phyloP scores from a whole-genome alignment of 2,329 filamentous ascomycete species.

The Madurella fahalii region DNA sequence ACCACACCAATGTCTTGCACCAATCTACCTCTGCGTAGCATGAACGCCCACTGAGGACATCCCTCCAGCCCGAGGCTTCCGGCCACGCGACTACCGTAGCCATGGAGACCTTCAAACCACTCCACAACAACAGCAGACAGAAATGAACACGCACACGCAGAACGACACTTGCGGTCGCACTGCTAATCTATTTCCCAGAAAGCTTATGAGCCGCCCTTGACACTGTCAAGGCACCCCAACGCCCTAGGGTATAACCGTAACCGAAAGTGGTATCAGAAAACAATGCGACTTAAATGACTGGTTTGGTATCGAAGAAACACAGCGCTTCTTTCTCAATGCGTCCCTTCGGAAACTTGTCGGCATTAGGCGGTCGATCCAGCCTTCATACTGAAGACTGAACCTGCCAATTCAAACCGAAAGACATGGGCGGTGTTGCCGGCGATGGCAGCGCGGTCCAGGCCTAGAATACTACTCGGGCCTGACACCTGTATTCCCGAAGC shows the following conservation, averaged over 20 bases:
- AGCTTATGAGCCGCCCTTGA: slow-evolving; percentile 8
- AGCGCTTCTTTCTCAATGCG: neutral
- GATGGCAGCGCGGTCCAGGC: neutral
- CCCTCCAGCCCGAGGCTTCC: neutral
- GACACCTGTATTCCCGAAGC: slow-evolving; percentile 39
- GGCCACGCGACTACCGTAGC: slow-evolving; percentile 1
- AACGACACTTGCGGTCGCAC: neutral
- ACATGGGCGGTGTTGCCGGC: too few species aligned
- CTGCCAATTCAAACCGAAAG: neutral
- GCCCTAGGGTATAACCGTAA: neutral
- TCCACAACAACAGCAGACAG: neutral
- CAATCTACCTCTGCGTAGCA: slow-evolving; percentile 5
- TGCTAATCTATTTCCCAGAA: neutral
- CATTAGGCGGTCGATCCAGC: neutral
- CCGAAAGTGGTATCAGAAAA: neutral
- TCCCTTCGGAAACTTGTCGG: neutral
- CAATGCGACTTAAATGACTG: neutral
- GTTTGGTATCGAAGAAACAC: neutral
- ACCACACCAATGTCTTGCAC: neutral
- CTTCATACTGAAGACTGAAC: neutral
- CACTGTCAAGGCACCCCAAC: slow-evolving; percentile 14
- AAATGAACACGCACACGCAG: neutral
- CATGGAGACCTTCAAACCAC: neutral
- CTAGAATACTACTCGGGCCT: slow-evolving; percentile 30
- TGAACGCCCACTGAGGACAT: neutral